These are phyloP conservation scores for Ophiostoma sp. DNA, from an alignment of 2,329 filamentous ascomycete genomes.

Conservation along the genomic window DNA sequence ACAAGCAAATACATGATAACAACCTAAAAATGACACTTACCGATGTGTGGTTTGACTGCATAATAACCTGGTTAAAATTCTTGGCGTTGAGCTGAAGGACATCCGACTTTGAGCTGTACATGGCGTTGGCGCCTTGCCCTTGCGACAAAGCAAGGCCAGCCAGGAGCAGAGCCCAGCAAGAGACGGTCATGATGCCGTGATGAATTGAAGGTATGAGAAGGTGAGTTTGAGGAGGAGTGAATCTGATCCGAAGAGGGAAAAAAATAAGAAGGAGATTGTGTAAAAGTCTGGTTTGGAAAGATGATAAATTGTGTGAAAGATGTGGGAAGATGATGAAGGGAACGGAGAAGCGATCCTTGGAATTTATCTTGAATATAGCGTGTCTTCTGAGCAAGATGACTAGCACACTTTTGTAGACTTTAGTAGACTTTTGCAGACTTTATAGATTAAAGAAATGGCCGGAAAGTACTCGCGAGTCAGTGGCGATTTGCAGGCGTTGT, in stretches of 20 bases:
- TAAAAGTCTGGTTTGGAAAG: too few species aligned
- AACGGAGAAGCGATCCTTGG: too few species aligned
- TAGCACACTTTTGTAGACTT: too few species aligned
- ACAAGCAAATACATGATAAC: background rate
- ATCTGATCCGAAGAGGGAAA: too few species aligned
- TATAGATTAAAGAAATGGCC: background rate
- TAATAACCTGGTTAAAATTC: conserved; percentile 76
- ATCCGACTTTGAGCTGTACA: conserved; percentile 49
- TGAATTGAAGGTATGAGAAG: background rate
- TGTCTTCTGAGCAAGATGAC: too few species aligned
- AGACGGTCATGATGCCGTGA: background rate
- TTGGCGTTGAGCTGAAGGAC: conserved; percentile 77
- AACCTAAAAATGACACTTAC: conserved; percentile 46
- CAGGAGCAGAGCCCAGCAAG: conserved; percentile 46
- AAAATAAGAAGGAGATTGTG: too few species aligned
- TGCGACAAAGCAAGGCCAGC: conserved; percentile 52
- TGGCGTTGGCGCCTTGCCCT: conserved; percentile 6
- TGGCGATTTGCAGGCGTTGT: background rate
- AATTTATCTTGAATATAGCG: too few species aligned
- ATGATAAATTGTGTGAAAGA: too few species aligned
- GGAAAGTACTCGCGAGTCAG: background rate
- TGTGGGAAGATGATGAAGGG: too few species aligned
- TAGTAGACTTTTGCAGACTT: background rate
- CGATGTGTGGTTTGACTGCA: conserved; percentile 84
- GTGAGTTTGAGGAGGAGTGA: background rate